Base-by-base conservation (phyloP, 2,329 filamentous ascomycete genomes). In the Penicillium fuscoglaucum region DNA sequence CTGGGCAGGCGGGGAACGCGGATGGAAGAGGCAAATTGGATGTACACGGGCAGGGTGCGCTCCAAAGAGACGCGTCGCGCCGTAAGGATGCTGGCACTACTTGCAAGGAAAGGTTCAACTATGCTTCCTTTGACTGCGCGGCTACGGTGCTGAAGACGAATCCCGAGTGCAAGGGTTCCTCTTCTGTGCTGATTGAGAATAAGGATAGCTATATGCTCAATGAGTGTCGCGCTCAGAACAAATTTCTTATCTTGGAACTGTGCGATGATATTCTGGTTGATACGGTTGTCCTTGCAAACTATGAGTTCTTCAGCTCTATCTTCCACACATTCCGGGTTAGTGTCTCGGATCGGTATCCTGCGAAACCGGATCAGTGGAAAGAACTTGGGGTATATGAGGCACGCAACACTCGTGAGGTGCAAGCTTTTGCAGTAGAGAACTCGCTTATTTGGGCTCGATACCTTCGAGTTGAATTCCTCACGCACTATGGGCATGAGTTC, bases 181-280 rank as follows among this genome's bases (percentile, higher is more conserved):
- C 92, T 59, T 88, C 93, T 15, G 89, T 99, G 15, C 78, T 99
- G 43, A 87, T 96, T 43, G 95, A 99, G 79, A 97, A 97, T 78
- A 98, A 98, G 78, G 95, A 99, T 76, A 93, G 91, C 64, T 99
- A 99, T 75, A 96, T 99, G 91, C 83, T 98, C 46, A 90, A 97
- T 64, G 90, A 93, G 72, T 99, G 95, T 76, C 87, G 87, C 6
- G 87, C 87, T 21, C 81, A 88, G 66, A 93, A 96, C 78, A 98
- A 98, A 75, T 97, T 96, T 71, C 83, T 98, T 62, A 93, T 98
- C 60, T 86, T 99, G 60, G 95, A 99, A 76, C 82, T 99, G 31
- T 98, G 91, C 74, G 91, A 96, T 67, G 84, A 87, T 65, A 89
- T 88, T 45, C 83, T 96, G 45, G 90, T 99, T 58, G 95, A 99